Base-by-base conservation (phyloP, 257 asterid genomes). In the Solanum clarkiae region DNA sequence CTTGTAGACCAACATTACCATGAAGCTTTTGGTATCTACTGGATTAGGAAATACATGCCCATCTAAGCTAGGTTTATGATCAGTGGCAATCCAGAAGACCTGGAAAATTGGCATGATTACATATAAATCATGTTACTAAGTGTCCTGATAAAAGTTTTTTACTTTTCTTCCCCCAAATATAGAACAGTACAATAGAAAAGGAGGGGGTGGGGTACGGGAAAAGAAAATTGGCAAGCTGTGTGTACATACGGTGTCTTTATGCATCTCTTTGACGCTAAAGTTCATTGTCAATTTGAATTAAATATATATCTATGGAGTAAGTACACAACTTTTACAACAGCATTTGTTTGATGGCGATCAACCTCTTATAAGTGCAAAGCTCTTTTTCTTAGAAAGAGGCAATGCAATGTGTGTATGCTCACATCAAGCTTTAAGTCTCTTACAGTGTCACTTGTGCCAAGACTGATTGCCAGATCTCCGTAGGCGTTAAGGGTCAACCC, bases 381-480 rank as follows among this genome's bases (percentile, higher is more conserved):
- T 55, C 60, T 26, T 12, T 20, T 65, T 51, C 24, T 24, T 17
- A 54, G 26, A 56, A 20, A 32, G n/a, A 59, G 82, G 29, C 56
- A 9, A 51, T 12, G 62, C 29, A 4, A 15, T 18, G 40, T 40
- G 7, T 75, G 47, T 24, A 71, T 49, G 36, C 77, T 45, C 47
- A 82, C n/a, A 82, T 0, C 29, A 17, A 84, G 88, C 68, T 83
- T 84, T 60, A 24, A 65, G 74, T 8, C 24, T 84, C 92, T 92
- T 89, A 95, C 99, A 29, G 99, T 96, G 90, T 95, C 99, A 86
- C 99, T 95, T 82, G 99, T 96, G 84, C 99, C 99, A 85, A 96
- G 95, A 89, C 98, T 95, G 83, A 96, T 91, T 26, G 97, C 99
- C 56, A 96, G 89, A 91, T 96, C 99, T 63, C 98, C 99, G 22